A percentile compares a stretch with the other conserved stretches of the same genome.
phyloP scores from a whole-genome alignment of 345 rosid genomes.

The Mangifera indica region DNA sequence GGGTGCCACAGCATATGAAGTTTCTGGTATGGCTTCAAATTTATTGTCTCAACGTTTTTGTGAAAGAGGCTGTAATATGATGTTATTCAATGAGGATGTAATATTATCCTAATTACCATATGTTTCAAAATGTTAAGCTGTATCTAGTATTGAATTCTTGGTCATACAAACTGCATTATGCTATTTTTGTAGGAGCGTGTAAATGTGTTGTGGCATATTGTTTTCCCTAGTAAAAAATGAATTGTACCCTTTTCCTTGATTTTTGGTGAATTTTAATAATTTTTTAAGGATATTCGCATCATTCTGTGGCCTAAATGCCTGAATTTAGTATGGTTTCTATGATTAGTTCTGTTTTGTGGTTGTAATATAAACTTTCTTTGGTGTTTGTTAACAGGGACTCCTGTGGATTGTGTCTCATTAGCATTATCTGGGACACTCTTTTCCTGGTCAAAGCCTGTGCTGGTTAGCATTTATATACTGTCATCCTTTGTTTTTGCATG shows the following conservation, averaged over 20 bases:
- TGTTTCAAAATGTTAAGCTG: background rate
- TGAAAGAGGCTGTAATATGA: background rate
- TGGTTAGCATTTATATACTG: constrained; percentile 54
- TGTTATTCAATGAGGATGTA: constrained; percentile 7
- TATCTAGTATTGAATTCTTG: background rate
- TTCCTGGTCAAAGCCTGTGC: constrained; percentile 87
- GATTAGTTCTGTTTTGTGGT: constrained; percentile 11
- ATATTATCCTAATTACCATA: constrained; percentile 2
- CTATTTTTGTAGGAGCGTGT: background rate
- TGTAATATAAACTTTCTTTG: constrained; percentile 22
- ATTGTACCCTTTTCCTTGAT: background rate
- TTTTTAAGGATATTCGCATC: background rate
- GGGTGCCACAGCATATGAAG: constrained; percentile 83
- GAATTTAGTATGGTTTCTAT: constrained; percentile 6
- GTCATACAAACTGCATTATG: background rate
- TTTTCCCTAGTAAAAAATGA: background rate
- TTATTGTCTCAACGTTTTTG: background rate
- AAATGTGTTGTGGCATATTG: background rate
- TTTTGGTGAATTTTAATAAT: background rate
- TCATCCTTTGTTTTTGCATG: constrained; percentile 5
- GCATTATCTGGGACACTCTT: constrained; percentile 94
- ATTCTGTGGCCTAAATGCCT: constrained; percentile 13
- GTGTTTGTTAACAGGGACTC: constrained; percentile 70
- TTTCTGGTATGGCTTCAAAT: constrained; percentile 56
- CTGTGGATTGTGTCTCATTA: constrained; percentile 96